Conservation (phyloP, 441 rosid genomes). For the Pelargonium fulgidum region DNA sequence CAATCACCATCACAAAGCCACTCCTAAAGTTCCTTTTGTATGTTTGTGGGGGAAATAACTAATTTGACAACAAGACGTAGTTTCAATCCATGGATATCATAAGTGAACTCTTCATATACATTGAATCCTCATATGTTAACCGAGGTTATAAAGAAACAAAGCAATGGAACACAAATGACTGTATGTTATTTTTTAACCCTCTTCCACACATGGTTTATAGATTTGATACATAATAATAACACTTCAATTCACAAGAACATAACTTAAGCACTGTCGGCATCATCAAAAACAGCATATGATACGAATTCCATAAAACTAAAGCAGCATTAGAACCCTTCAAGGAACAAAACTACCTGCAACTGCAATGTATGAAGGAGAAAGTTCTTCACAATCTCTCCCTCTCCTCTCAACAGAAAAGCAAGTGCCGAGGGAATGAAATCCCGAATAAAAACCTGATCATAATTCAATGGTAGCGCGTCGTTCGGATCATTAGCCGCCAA, state of each 20-base stretch:
- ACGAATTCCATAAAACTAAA: not conserved
- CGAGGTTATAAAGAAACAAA: not conserved
- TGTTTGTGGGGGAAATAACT: not conserved
- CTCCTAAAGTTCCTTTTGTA: not conserved
- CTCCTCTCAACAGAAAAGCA: constrained; percentile 89
- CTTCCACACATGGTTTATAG: not conserved
- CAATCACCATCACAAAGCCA: not conserved
- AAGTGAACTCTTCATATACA: constrained; percentile 2
- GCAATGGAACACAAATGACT: not conserved
- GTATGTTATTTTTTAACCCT: not conserved
- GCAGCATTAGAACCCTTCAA: not conserved
- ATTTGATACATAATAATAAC: too few relatives aligned
- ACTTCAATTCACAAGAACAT: too few relatives aligned
- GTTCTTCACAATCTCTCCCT: constrained; percentile 82
- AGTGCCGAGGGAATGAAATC: constrained; percentile 87
- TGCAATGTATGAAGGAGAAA: constrained; percentile 90
- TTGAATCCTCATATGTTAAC: not conserved
- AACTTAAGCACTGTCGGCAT: too few relatives aligned
- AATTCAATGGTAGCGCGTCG: constrained; percentile 58
- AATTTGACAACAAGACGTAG: not conserved
- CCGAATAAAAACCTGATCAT: constrained; percentile 79
- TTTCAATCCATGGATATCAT: not conserved
- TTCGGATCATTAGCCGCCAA: constrained; percentile 88
- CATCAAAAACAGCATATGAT: not conserved
- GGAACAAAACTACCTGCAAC: constrained; percentile 52